These are phyloP conservation scores for Saccharum officinarum DNA, from an alignment of 176 grass and related monocot species.

Conservation along the genomic window DNA sequence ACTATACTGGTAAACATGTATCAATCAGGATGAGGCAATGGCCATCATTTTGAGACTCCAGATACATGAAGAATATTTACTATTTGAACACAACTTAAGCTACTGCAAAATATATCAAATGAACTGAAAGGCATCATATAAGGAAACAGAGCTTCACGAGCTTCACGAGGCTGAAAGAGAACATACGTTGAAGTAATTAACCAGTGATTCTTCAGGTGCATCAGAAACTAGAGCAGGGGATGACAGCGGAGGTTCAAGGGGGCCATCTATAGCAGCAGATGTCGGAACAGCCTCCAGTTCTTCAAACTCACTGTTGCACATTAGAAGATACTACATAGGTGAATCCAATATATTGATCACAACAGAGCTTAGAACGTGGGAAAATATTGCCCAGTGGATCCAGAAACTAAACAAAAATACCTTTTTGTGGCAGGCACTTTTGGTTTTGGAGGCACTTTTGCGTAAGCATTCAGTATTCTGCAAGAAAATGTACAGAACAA, in stretches of 20 bases:
- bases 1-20: conserved; percentile 22
- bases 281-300: conserved; percentile 79
- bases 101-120: neutral
- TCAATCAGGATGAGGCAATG: conserved; percentile 1
- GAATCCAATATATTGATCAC: neutral
- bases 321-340: neutral
- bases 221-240: conserved; percentile 38
- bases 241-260: conserved; percentile 57
- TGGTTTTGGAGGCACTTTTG: conserved; percentile 80
- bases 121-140: neutral
- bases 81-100: neutral
- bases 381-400: neutral
- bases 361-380: neutral
- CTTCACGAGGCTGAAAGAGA: neutral
- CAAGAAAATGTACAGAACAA: conserved; percentile 30
- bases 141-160: neutral
- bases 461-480: conserved; percentile 92
- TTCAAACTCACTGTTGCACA: conserved; percentile 65
- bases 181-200: conserved; percentile 66
- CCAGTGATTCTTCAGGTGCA: conserved; percentile 59
- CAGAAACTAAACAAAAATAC: conserved; percentile 32
- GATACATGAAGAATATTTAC: conserved; percentile 25
- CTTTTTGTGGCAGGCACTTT: conserved; percentile 76
- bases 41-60: neutral
- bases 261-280: conserved; percentile 70